Base-by-base conservation (phyloP, 345 rosid genomes). In the Cardamine resedifolia region DNA sequence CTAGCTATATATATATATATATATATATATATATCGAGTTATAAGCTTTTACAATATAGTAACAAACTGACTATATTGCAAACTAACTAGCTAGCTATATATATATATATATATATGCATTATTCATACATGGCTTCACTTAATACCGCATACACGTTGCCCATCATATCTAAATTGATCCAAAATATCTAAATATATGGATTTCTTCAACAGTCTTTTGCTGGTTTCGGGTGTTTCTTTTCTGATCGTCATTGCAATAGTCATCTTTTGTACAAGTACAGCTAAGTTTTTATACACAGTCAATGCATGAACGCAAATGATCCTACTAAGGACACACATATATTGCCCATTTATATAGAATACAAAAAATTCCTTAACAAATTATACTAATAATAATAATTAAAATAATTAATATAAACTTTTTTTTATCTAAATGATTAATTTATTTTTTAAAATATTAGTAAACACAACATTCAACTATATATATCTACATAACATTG, bases 161-260 rank as follows among this genome's bases (percentile, higher is more conserved):
- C 44, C 72, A 66, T 66, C 24, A 48, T 36, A 36, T 66, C 19
- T 19, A 71, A 51, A 51, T 21, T 21, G 23, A n/a, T 52, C 51
- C 38, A 34, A 24, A 12, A 8, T 6, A 34, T 56, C 14, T 8
- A 50, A 66, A 66, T 36, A 62, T 66, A 50, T 66, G 62, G 72
- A 52, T 58, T 34, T 30, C 27, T 58, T 20, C 61, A 66, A 74
- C 72, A 58, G 60, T 48, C 2, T 58, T 58, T 38, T 74, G 59
- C 72, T 66, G 66, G 77, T 58, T 26, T 74, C 34, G 51, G 43
- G 71, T 57, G 71, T 47, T 47, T 47, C n/a, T 74, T 48, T 36
- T 11, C 0, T 18, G 41, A 34, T 64, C 77, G 66, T 73, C 78
- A 74, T 39, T 66, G 78, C 62, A 10, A 6, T 27, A 58, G 67